Evolutionary conservation across 140 eudicot species (phyloP).

Genomic region (Ambrosia hybrid): DNA sequence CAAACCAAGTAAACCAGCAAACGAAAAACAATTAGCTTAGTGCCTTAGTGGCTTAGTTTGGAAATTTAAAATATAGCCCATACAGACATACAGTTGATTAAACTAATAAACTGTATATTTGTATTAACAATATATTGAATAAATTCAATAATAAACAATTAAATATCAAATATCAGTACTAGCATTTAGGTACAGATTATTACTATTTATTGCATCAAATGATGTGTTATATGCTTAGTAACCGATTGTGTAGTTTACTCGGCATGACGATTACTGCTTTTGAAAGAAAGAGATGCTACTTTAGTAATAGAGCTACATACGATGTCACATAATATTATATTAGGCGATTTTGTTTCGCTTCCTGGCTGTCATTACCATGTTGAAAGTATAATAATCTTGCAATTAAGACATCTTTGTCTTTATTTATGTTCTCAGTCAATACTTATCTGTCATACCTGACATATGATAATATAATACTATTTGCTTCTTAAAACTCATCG

Average conservation of each 20-base stretch:
- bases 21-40: neutral
- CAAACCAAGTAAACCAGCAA: too few species aligned
- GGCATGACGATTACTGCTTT: neutral
- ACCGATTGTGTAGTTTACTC: neutral
- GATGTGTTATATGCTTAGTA: neutral
- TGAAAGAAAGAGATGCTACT: neutral
- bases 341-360: neutral
- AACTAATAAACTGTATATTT: neutral
- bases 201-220: neutral
- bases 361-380: neutral
- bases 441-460: slow-evolving; percentile 7
- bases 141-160: neutral
- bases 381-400: neutral
- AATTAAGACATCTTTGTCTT: neutral
- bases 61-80: neutral
- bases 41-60: neutral
- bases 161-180: neutral
- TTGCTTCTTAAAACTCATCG: neutral
- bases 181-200: neutral
- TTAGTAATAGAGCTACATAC: neutral
- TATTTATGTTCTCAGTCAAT: neutral
- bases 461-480: slow-evolving; percentile 23
- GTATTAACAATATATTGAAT: neutral
- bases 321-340: neutral
- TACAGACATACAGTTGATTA: neutral